Base-by-base conservation (phyloP, 371 early-diverging fungal genomes). In the Haplosporangium sp. region DNA sequence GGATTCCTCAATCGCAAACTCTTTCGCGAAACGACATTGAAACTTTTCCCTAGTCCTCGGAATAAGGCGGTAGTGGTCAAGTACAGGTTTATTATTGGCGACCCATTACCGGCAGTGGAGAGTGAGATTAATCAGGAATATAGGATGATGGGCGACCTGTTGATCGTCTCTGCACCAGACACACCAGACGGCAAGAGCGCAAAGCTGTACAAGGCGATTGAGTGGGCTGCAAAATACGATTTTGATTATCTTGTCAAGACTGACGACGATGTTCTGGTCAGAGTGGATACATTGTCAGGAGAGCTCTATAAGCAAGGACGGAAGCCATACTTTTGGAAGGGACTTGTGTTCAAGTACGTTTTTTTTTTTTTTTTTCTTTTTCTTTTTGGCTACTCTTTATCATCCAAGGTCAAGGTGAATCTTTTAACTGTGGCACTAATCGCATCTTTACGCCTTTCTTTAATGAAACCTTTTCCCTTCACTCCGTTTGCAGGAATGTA, bases 321-420 rank as follows among this genome's bases (percentile, higher is more conserved):
- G 47, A 69, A 70, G 53, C 59, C 51, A 13, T 74, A 67, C 59
- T 80, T 73, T 47, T 80, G 81, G 81, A 69, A 74, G 37, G 89
- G 89, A 36, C 77, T 89, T 12, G 86, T 86, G 5, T 89, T 87
- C 64, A 86, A 86, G 88, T 86, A 86, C 81, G 65, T 62, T 3
- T 50, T n/a, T 50, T 43, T 54, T 4, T n/a, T 21, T 11, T 36
- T 18, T 12, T 20, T 8, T 14, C 7, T 20, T 8, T 14, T 50
- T 51, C 13, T 52, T 8, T 58, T 18, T 23, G 11, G 16, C 29
- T 29, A 29, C 29, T 29, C 29, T 29, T 29, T 29, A 29, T 29
- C 29, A 29, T 29, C 4, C 29, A 29, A 29, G 29, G 29, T 29
- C 29, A 29, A 29, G 29, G 29, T 29, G 4, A 29, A 29, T 29